Base-by-base conservation (phyloP, 495 filamentous ascomycete species). In the Neurospora pannonica region DNA sequence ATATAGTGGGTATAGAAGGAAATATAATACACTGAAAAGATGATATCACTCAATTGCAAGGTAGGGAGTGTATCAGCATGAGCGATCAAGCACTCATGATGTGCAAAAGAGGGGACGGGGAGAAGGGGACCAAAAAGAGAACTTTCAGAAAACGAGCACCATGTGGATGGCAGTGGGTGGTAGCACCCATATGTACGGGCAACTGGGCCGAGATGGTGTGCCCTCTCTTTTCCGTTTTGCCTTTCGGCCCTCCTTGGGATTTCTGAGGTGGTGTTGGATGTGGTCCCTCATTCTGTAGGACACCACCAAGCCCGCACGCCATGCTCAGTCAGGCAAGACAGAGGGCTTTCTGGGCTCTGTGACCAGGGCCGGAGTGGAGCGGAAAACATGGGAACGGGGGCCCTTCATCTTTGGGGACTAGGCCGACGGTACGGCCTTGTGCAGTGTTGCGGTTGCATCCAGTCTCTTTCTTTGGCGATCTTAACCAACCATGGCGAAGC, bases 371-470 rank as follows among this genome's bases (percentile, higher is more conserved):
- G n/a, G 24, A 38, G 74, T 76, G 72, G 72, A 46, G 36, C 70
- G 60, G 21, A 75, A 73, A 46, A 54, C 43, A 71, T 37, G 72
- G 69, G 72, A 73, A 76, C 74, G 67, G 67, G 73, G 74, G 70
- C 71, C 74, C 71, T 74, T 72, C 76, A 71, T 24, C 62, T 48
- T 54, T 71, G 71, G 76, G 69, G 40, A 72, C 6, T 40, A 43
- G 54, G 74, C 36, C 70, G 38, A 60, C 15, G 71, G 75, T 42
- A 60, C 21, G 72, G 75, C 72, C 69, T 72, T 40, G 72, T 48
- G 43, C 73, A 71, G 76, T 71, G 73, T 73, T 74, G 72, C 42
- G 15, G 75, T 74, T 73, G 69, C 72, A 76, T 76, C 70, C 70
- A 71, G 71, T 72, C 39, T 19, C 11, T 42, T 70, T 73, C 36